Conservation (phyloP, 768 basidiomycete genomes). For the Russula sp. region DNA sequence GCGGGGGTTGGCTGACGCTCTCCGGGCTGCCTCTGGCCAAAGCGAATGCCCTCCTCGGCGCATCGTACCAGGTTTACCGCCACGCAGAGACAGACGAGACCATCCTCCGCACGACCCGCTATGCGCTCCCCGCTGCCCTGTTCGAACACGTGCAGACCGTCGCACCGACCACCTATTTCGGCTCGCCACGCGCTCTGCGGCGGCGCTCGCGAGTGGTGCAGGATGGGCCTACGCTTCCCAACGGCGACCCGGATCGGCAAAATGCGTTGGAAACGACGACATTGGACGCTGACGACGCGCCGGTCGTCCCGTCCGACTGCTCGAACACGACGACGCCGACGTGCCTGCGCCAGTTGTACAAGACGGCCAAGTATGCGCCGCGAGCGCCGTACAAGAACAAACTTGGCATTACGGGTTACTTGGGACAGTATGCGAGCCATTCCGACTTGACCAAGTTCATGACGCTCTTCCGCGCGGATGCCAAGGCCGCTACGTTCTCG, state of each 20-base stretch:
- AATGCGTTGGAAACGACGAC: not conserved
- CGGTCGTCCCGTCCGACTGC: slow-evolving; percentile 41
- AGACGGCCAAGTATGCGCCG: slow-evolving; percentile 29
- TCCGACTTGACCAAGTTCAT: slow-evolving; percentile 45
- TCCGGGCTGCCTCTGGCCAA: slow-evolving; percentile 41
- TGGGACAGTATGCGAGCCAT: slow-evolving; percentile 42
- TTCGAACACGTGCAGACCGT: slow-evolving; percentile 51
- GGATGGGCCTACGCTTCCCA: slow-evolving; percentile 33
- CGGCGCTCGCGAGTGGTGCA: slow-evolving; percentile 49
- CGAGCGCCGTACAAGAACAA: slow-evolving; percentile 26
- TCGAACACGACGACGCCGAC: slow-evolving; percentile 29
- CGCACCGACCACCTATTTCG: slow-evolving; percentile 56
- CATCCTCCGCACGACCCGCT: slow-evolving; percentile 49
- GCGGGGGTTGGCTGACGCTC: slow-evolving; percentile 54
- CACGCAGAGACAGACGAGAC: slow-evolving; percentile 42
- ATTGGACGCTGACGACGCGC: slow-evolving; percentile 19
- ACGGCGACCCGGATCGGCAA: slow-evolving; percentile 26
- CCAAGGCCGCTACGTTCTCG: not conserved
- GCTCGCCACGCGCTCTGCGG: slow-evolving; percentile 46
- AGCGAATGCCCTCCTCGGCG: slow-evolving; percentile 52
- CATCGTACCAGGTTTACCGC: slow-evolving; percentile 49
- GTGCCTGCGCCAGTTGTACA: slow-evolving; percentile 32
- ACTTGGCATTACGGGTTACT: slow-evolving; percentile 39
- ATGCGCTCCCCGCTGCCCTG: slow-evolving; percentile 49
- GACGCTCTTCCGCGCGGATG: not conserved